Evolutionary conservation across 2,329 filamentous ascomycete species (phyloP).

Genomic region (Xylariaceae sp.): DNA sequence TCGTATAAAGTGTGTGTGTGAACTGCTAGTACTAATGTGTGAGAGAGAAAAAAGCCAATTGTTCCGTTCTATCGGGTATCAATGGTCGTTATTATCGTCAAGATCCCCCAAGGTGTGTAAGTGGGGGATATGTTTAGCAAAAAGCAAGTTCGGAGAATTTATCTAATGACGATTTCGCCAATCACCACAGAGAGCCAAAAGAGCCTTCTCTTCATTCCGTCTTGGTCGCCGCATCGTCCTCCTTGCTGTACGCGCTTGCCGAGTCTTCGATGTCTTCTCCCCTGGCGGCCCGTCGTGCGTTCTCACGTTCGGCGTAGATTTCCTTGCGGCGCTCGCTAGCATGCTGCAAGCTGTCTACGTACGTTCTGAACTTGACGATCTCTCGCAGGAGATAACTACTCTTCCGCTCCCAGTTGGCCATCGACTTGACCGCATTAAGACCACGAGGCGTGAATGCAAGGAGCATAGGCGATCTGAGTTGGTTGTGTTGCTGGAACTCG

Average conservation of each 20-base stretch:
- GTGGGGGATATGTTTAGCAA: conserved; percentile 1
- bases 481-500: conserved; percentile 82
- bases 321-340: conserved; percentile 65
- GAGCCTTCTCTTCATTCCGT: conserved; percentile 9
- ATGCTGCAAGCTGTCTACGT: conserved; percentile 76
- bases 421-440: conserved; percentile 73
- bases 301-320: conserved; percentile 60
- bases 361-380: conserved; percentile 94
- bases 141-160: conserved; percentile 1
- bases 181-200: neutral
- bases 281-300: conserved; percentile 44
- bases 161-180: neutral
- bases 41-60: conserved; percentile 4
- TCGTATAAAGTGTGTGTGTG: neutral
- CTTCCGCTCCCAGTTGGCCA: conserved; percentile 97
- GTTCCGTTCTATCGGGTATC: conserved; percentile 19
- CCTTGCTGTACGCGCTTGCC: conserved; percentile 14
- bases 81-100: conserved; percentile 18
- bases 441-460: conserved; percentile 84
- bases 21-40: neutral
- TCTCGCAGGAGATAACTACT: conserved; percentile 85
- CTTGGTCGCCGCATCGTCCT: conserved; percentile 19
- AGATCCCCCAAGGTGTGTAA: neutral
- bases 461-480: conserved; percentile 79
- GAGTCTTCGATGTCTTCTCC: conserved; percentile 41